phyloP scores from a whole-genome alignment of 2,329 filamentous ascomycete species.

The Epichloe bromicola region DNA sequence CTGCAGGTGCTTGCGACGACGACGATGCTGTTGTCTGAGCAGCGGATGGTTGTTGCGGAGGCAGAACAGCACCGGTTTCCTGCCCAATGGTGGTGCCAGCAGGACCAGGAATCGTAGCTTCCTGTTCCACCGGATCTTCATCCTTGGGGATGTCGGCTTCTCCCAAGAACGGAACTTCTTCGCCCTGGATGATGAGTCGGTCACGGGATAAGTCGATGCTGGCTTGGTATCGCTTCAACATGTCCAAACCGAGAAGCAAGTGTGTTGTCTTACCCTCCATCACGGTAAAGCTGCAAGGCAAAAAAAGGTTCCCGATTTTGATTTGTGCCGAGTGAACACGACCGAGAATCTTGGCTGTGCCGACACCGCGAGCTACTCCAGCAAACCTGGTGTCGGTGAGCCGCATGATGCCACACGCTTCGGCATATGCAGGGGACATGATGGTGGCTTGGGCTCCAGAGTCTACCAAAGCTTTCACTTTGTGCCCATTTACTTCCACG shows the following conservation, averaged over 20 bases:
- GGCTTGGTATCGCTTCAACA: constrained; percentile 92
- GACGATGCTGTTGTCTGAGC: constrained; percentile 8
- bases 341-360: constrained; percentile 86
- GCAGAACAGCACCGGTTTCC: constrained; percentile 60
- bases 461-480: constrained; percentile 92
- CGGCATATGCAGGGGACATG: constrained; percentile 90
- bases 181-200: constrained; percentile 74
- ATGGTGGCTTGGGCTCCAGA: constrained; percentile 96
- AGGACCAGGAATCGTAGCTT: constrained; percentile 74
- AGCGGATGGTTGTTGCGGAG: constrained; percentile 10
- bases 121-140: constrained; percentile 59
- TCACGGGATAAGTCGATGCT: constrained; percentile 79
- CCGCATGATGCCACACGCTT: constrained; percentile 89
- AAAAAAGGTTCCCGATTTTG: constrained; percentile 73
- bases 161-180: constrained; percentile 79
- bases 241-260: constrained; percentile 83
- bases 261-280: constrained; percentile 99
- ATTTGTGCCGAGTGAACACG: constrained; percentile 93
- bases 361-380: constrained; percentile 84
- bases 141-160: constrained; percentile 91
- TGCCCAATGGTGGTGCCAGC: constrained; percentile 83
- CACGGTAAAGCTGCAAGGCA: constrained; percentile 94
- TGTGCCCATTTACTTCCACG: constrained; percentile 84
- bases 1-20: constrained; percentile 7
- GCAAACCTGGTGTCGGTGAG: constrained; percentile 86